A percentile compares a stretch with the other conserved stretches of the same genome.
phyloP scores from a whole-genome alignment of 805 yeast genomes.

The Candida odintsovae region DNA sequence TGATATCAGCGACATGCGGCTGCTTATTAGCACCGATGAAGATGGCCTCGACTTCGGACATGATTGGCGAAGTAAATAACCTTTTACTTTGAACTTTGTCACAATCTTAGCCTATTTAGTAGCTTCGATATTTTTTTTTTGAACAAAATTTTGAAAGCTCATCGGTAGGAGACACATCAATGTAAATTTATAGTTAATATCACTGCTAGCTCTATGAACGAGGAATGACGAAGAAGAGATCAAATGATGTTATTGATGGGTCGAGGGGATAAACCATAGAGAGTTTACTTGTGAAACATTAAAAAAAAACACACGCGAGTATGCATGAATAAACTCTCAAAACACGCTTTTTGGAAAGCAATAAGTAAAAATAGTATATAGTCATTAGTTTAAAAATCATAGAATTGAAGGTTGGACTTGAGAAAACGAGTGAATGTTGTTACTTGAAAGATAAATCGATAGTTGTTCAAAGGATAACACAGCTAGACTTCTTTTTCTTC shows the following conservation, averaged over 20 bases:
- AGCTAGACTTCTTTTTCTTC: slow-evolving; percentile 25
- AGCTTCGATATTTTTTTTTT: slow-evolving; percentile 5
- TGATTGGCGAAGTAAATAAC: not conserved
- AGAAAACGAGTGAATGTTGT: not conserved
- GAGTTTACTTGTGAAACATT: too few relatives aligned
- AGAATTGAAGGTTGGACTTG: not conserved
- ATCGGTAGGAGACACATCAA: slow-evolving; percentile 4
- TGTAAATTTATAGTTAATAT: too few relatives aligned
- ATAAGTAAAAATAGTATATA: too few relatives aligned
- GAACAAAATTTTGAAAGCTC: not conserved
- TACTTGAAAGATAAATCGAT: not conserved
- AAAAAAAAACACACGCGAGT: not conserved
- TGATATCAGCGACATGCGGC: slow-evolving; percentile 51
- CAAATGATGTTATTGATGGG: too few relatives aligned
- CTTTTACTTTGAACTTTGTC: not conserved
- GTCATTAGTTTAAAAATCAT: not conserved
- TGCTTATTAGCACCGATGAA: slow-evolving; percentile 73
- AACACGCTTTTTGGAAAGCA: not conserved
- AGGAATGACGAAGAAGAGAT: not conserved
- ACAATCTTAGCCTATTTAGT: too few relatives aligned
- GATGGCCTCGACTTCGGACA: slow-evolving; percentile 40
- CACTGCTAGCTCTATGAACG: too few relatives aligned
- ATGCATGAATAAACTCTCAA: not conserved
- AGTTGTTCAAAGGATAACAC: slow-evolving; percentile 15
- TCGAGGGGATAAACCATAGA: too few relatives aligned